These are phyloP conservation scores for Cladosporium oxysporum DNA, from an alignment of 2,329 filamentous ascomycete genomes.

Conservation along the genomic window DNA sequence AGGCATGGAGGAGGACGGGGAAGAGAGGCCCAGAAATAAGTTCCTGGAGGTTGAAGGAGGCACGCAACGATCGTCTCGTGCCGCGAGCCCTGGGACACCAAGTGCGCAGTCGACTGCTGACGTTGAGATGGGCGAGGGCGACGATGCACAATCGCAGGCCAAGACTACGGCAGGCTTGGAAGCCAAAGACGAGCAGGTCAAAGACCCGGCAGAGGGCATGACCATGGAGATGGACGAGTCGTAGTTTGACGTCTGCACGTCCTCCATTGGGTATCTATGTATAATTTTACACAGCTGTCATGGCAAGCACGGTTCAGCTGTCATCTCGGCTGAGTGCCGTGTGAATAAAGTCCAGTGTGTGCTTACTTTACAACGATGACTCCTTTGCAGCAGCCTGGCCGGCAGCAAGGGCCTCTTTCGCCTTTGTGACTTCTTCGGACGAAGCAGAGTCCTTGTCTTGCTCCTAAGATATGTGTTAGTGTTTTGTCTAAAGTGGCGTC, in stretches of 20 bases:
- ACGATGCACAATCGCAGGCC: slow-evolving; percentile 8
- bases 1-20: slow-evolving; percentile 28
- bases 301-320: not conserved
- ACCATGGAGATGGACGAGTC: slow-evolving; percentile 24
- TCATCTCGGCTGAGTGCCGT: not conserved
- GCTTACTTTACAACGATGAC: slow-evolving; percentile 27
- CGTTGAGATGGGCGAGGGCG: slow-evolving; percentile 32
- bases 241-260: slow-evolving; percentile 8
- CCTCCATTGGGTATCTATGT: slow-evolving; percentile 13
- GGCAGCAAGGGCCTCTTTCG: slow-evolving; percentile 43
- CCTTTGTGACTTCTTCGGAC: slow-evolving; percentile 49
- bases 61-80: slow-evolving; percentile 27
- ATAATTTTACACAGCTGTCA: slow-evolving; percentile 6
- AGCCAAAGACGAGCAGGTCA: slow-evolving; percentile 25
- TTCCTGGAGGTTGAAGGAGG: slow-evolving; percentile 34
- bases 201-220: slow-evolving; percentile 25
- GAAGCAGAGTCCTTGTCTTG: slow-evolving; percentile 44
- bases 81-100: slow-evolving; percentile 28
- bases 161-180: slow-evolving; percentile 24
- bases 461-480: slow-evolving; percentile 36
- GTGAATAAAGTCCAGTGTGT: not conserved
- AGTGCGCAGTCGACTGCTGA: slow-evolving; percentile 28
- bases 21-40: slow-evolving; percentile 29
- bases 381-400: slow-evolving; percentile 46
- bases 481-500: too few relatives aligned